A percentile compares a stretch with the other conserved stretches of the same genome.
These are phyloP conservation scores for Lactarius quietus DNA, from an alignment of 768 basidiomycete genomes.

Conservation along the genomic window DNA sequence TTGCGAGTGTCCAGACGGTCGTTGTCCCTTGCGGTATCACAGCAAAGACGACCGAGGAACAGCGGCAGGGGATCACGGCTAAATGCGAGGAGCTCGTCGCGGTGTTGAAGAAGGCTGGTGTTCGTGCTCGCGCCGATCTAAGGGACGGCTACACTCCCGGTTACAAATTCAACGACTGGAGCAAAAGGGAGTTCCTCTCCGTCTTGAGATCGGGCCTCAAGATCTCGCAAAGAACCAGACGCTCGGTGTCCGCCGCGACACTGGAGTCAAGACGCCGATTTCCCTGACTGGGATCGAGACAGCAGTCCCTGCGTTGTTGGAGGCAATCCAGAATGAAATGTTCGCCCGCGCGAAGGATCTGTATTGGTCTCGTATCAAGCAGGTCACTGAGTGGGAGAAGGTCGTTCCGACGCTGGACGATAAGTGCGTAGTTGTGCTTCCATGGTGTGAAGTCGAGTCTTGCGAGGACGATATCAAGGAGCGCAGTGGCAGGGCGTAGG, in stretches of 20 bases:
- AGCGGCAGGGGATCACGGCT: conserved; percentile 66
- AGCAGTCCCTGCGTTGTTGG: conserved; percentile 62
- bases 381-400: conserved; percentile 85
- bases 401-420: conserved; percentile 87
- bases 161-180: conserved; percentile 99
- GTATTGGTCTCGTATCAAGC: conserved; percentile 68
- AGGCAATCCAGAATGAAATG: conserved; percentile 89
- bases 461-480: conserved; percentile 99
- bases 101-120: conserved; percentile 63
- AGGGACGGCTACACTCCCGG: conserved; percentile 97
- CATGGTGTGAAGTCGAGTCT: conserved; percentile 91
- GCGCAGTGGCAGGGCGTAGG: conserved; percentile 78
- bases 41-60: conserved; percentile 70
- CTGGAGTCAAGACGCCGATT: conserved; percentile 56
- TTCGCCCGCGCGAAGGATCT: conserved; percentile 68
- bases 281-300: conserved; percentile 45
- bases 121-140: conserved; percentile 87
- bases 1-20: conserved; percentile 88
- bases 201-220: conserved; percentile 94
- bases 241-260: conserved; percentile 78
- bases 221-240: conserved; percentile 84
- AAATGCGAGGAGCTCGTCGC: conserved; percentile 76
- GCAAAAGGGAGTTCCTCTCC: conserved; percentile 97
- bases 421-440: conserved; percentile 84
- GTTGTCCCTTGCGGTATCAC: conserved; percentile 93